Evolutionary conservation across 306 rosid species (phyloP).

Genomic region (Adenanthera pavonina): DNA sequence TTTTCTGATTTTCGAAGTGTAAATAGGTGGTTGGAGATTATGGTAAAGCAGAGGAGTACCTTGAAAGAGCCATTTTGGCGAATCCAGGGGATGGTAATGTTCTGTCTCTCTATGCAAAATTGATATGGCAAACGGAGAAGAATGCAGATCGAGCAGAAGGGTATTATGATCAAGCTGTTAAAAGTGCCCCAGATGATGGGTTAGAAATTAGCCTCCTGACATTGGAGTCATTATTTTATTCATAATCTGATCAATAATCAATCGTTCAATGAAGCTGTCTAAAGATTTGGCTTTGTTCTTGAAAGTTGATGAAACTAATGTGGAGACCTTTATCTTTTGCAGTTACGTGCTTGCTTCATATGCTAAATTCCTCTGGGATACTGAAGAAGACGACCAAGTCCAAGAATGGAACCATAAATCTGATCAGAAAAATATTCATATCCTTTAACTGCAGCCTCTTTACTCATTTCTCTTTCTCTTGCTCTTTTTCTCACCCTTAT

Average conservation of each 20-base stretch:
- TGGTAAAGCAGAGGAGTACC: conserved; percentile 69
- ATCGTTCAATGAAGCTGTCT: no score
- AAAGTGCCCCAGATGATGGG: conserved; percentile 73
- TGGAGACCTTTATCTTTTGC: conserved; percentile 31
- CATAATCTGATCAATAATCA: no score
- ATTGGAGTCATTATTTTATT: no score
- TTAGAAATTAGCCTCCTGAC: not conserved
- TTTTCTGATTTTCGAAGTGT: not conserved
- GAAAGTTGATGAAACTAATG: conserved; percentile 32
- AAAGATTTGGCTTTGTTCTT: not conserved
- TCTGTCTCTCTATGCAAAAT: conserved; percentile 65
- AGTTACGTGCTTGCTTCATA: conserved; percentile 79
- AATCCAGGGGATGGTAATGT: conserved; percentile 64
- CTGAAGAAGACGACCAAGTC: conserved; percentile 58
- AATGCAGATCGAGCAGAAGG: conserved; percentile 66
- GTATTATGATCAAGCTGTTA: conserved; percentile 76
- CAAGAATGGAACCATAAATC: conserved; percentile 40
- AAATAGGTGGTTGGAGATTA: conserved; percentile 71
- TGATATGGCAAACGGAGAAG: conserved; percentile 72
- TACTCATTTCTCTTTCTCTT: not conserved
- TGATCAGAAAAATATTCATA: conserved; percentile 34
- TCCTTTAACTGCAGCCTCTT: conserved; percentile 57
- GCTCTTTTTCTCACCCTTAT: no score
- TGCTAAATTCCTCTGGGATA: conserved; percentile 87
- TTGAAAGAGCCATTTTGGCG: conserved; percentile 74